Evolutionary conservation across 129 eudicot genomes (phyloP).

Genomic region (Mikania micrantha): DNA sequence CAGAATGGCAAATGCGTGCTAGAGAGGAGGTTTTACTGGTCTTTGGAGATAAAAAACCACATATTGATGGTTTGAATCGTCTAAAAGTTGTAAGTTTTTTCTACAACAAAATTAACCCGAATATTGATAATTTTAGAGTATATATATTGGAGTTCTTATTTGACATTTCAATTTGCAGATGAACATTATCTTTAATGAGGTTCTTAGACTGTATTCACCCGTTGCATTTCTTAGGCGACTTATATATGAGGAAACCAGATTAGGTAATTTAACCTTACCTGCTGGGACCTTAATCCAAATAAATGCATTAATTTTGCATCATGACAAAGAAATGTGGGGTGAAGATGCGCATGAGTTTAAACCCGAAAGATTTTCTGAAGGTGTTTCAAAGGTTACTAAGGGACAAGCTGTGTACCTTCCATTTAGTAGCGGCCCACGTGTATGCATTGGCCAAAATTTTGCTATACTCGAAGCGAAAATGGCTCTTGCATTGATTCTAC

Average conservation of each 20-base stretch:
- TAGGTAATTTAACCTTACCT: conserved; percentile 16
- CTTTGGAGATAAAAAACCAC: conserved; percentile 12
- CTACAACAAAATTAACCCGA: too few species aligned
- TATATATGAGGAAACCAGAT: conserved; percentile 23
- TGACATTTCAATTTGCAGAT: neutral
- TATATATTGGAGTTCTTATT: too few species aligned
- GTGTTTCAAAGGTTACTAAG: conserved; percentile 24
- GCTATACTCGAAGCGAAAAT: conserved; percentile 44
- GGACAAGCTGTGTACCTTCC: conserved; percentile 20
- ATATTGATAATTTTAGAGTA: too few species aligned
- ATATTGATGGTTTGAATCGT: conserved; percentile 24
- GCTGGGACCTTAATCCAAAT: conserved; percentile 17
- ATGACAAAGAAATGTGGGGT: conserved; percentile 25
- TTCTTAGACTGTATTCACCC: conserved; percentile 18
- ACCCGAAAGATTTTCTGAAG: conserved; percentile 30
- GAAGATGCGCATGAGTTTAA: conserved; percentile 26
- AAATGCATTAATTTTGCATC: conserved; percentile 12
- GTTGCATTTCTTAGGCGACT: neutral
- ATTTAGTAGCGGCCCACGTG: conserved; percentile 35
- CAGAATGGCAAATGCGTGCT: conserved; percentile 23
- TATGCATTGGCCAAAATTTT: conserved; percentile 29
- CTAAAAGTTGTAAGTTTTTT: conserved; percentile 16
- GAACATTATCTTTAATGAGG: conserved; percentile 26
- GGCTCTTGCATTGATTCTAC: conserved; percentile 36
- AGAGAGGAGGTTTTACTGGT: conserved; percentile 28